These are phyloP conservation scores for Cutaneotrichosporon sp. DNA, from an alignment of 1,284 basidiomycete genomes.

Conservation along the genomic window DNA sequence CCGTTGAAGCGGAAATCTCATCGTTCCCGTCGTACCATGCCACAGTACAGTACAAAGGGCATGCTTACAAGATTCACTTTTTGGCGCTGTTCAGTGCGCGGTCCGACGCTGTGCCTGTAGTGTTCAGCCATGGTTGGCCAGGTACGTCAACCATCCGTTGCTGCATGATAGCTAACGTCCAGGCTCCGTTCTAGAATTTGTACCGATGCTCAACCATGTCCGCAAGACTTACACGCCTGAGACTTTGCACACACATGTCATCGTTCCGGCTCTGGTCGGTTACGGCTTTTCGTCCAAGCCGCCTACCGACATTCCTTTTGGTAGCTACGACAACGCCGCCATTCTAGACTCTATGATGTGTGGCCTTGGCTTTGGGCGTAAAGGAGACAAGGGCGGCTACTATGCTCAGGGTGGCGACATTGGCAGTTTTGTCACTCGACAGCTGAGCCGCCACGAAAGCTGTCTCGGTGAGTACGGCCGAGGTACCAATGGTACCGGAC, in stretches of 20 bases:
- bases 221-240: slow-evolving; percentile 26
- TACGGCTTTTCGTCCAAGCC: slow-evolving; percentile 40
- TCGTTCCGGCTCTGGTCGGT: slow-evolving; percentile 38
- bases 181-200: slow-evolving; percentile 40
- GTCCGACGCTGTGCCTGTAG: slow-evolving; percentile 35
- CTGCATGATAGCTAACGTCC: background rate
- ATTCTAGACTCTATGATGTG: slow-evolving; percentile 40
- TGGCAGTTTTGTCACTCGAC: slow-evolving; percentile 30
- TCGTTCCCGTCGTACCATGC: slow-evolving; percentile 28
- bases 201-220: slow-evolving; percentile 32
- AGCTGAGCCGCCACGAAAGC: slow-evolving; percentile 21
- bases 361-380: slow-evolving; percentile 38
- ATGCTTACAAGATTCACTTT: slow-evolving; percentile 34
- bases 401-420: slow-evolving; percentile 47
- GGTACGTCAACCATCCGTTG: background rate
- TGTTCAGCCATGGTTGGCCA: slow-evolving; percentile 47
- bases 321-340: slow-evolving; percentile 28
- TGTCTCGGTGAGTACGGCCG: slow-evolving; percentile 31
- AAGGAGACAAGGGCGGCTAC: slow-evolving; percentile 24
- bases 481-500: background rate
- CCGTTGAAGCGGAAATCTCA: slow-evolving; percentile 27
- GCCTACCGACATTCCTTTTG: slow-evolving; percentile 35
- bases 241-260: slow-evolving; percentile 29
- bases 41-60: slow-evolving; percentile 12
- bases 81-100: slow-evolving; percentile 31